Percentiles rank a stretch among this genome's conserved stretches.
Evolutionary conservation across 129 eudicot genomes (phyloP).

Genomic region (Apium graveolens): DNA sequence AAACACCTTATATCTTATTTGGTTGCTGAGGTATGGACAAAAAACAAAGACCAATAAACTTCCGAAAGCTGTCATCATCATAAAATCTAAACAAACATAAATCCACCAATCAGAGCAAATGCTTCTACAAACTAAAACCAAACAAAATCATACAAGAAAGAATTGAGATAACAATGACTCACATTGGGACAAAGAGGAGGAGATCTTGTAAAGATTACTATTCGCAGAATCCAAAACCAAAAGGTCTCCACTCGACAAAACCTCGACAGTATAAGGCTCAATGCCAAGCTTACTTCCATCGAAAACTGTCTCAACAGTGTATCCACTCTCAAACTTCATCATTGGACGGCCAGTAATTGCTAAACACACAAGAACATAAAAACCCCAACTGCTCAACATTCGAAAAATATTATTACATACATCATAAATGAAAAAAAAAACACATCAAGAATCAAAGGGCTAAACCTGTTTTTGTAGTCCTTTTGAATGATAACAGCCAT

Average conservation of each 20-base stretch:
- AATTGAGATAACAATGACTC: constrained; percentile 19
- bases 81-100: neutral
- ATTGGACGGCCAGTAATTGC: constrained; percentile 77
- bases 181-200: constrained; percentile 86
- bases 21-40: constrained; percentile 11
- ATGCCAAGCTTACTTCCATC: constrained; percentile 99
- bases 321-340: constrained; percentile 97
- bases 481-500: constrained; percentile 72
- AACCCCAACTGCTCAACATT: constrained; percentile 3
- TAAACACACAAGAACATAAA: constrained; percentile 21
- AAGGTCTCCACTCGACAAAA: constrained; percentile 84
- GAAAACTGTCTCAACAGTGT: constrained; percentile 87
- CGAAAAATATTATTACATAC: neutral
- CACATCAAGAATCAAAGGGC: constrained; percentile 21
- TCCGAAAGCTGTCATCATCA: constrained; percentile 1
- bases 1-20: neutral
- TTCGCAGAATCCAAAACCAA: constrained; percentile 83
- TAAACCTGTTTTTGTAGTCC: constrained; percentile 75
- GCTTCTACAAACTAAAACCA: neutral
- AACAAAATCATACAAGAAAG: neutral
- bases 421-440: constrained; percentile 6
- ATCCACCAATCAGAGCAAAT: neutral
- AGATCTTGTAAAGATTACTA: constrained; percentile 91
- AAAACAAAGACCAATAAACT: constrained; percentile 4
- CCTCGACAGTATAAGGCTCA: constrained; percentile 76